These are phyloP conservation scores for Circinella minor DNA, from an alignment of 371 early-diverging fungal species.

Conservation along the genomic window DNA sequence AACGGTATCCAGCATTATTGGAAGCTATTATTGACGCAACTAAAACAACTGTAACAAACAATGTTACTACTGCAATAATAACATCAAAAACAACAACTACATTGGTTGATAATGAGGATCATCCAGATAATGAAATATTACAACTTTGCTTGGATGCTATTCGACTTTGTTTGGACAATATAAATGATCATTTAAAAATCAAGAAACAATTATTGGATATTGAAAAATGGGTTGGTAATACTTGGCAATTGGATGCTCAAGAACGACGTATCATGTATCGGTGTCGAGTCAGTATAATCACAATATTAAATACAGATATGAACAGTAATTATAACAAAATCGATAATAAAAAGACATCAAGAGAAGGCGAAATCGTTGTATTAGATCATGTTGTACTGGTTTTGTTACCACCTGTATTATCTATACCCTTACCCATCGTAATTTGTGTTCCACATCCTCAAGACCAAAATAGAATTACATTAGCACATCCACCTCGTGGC, in stretches of 20 bases:
- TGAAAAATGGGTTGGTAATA: slow-evolving; percentile 6
- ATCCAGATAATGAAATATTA: background rate
- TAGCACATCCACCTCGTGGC: background rate
- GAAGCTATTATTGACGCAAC: background rate
- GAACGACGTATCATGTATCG: background rate
- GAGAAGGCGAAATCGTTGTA: background rate
- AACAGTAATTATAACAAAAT: background rate
- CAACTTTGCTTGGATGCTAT: background rate
- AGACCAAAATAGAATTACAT: background rate
- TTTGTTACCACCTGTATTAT: background rate
- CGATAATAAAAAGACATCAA: background rate
- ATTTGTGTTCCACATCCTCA: background rate
- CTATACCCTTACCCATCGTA: background rate
- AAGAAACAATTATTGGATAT: background rate
- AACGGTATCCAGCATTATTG: background rate
- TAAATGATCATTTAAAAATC: background rate
- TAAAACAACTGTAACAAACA: too few relatives aligned
- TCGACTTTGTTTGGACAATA: background rate
- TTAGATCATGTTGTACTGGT: background rate
- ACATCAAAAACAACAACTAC: too few relatives aligned
- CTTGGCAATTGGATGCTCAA: background rate
- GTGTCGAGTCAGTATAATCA: background rate
- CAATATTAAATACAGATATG: background rate
- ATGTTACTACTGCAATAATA: too few relatives aligned
- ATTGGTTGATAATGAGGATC: background rate